These are phyloP conservation scores for Lepiota brunneoincarnata DNA, from an alignment of 768 basidiomycete genomes.

Conservation along the genomic window DNA sequence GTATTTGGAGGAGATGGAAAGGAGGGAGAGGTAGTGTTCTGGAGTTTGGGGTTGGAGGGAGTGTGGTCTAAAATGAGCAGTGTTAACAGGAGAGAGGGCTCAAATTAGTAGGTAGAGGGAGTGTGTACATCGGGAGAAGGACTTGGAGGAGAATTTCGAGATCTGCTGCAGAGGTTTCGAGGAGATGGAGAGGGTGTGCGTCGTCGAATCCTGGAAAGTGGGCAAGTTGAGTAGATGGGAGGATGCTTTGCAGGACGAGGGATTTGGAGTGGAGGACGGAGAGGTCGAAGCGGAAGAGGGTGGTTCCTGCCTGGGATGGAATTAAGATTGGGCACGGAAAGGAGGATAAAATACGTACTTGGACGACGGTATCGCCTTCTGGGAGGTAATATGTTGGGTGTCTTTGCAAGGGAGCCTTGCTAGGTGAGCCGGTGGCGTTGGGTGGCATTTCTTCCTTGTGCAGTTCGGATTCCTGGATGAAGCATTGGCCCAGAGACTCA, in stretches of 20 bases:
- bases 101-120: not conserved
- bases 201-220: constrained; percentile 22
- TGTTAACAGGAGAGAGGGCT: not conserved
- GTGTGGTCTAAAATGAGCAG: not conserved
- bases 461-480: too few species aligned
- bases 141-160: constrained; percentile 6
- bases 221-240: constrained; percentile 29
- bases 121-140: not conserved
- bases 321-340: not conserved
- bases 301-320: constrained; percentile 45
- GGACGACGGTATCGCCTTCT: constrained; percentile 30
- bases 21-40: constrained; percentile 10
- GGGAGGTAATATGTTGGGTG: constrained; percentile 29
- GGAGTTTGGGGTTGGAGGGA: constrained; percentile 1
- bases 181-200: constrained; percentile 37
- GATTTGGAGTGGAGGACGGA: constrained; percentile 40
- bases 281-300: constrained; percentile 47
- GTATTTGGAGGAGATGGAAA: constrained; percentile 8
- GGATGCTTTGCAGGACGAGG: constrained; percentile 24
- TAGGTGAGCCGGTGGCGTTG: not conserved
- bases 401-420: constrained; percentile 6
- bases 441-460: not conserved
- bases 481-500: too few species aligned
- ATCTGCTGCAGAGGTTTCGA: constrained; percentile 4
- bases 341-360: constrained; percentile 16